Conservation (phyloP, 139 green algal genomes). For the Coelastrella sp. region DNA sequence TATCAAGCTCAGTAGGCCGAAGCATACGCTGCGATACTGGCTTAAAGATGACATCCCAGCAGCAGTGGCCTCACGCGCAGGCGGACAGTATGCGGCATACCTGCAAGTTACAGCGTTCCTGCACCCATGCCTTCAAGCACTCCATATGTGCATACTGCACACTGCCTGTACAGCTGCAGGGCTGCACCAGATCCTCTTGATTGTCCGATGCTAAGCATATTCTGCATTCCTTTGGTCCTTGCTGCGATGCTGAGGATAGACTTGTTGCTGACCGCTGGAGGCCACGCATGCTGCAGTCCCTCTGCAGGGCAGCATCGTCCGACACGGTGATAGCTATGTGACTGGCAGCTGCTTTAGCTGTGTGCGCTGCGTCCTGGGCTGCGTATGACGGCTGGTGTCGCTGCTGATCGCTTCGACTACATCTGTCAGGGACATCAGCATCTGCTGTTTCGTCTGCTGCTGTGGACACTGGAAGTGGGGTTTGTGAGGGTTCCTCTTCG, state of each 20-base stretch:
- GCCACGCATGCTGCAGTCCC: background rate
- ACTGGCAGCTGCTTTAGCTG: background rate
- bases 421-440: background rate
- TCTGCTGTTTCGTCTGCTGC: background rate
- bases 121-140: slow-evolving; percentile 32
- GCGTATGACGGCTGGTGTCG: background rate
- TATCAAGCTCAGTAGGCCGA: too few relatives aligned
- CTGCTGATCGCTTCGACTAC: background rate
- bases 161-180: slow-evolving; percentile 33
- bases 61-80: too few relatives aligned
- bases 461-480: background rate
- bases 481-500: background rate
- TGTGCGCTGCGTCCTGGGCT: background rate
- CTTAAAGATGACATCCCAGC: too few relatives aligned
- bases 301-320: background rate
- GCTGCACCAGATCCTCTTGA: slow-evolving; percentile 6
- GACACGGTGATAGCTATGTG: background rate
- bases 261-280: background rate
- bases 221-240: slow-evolving; percentile 9
- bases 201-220: slow-evolving; percentile 16
- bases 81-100: background rate
- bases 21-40: too few relatives aligned
- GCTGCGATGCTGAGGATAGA: background rate
- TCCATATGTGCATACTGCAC: slow-evolving; percentile 40
- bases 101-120: slow-evolving; percentile 15